A percentile compares a stretch with the other conserved stretches of the same genome.
Conservation (phyloP, 140 eudicot species). For the Erigeron philadelphicus region DNA sequence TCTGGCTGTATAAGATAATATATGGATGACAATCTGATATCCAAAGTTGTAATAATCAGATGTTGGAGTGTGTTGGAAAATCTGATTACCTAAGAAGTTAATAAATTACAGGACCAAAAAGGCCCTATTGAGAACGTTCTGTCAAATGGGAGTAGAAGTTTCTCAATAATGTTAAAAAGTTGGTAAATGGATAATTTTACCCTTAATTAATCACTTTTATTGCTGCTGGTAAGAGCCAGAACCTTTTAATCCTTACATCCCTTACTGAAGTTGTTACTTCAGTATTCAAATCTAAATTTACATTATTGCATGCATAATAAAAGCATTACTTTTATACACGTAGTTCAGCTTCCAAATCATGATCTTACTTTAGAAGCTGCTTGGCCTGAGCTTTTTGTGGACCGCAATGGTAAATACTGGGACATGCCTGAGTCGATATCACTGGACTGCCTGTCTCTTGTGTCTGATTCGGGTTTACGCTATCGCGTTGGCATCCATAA, state of each 20-base stretch:
- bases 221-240: too few relatives aligned
- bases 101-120: background rate
- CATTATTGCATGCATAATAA: conserved; percentile 10
- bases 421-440: conserved; percentile 77
- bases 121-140: too few relatives aligned
- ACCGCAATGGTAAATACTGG: conserved; percentile 72
- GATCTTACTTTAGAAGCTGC: conserved; percentile 86
- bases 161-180: too few relatives aligned
- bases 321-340: conserved; percentile 8
- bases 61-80: background rate
- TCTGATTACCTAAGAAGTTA: background rate
- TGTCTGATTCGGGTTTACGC: conserved; percentile 70
- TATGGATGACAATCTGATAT: too few relatives aligned
- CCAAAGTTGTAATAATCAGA: background rate
- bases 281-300: background rate
- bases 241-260: too few relatives aligned
- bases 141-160: too few relatives aligned
- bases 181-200: too few relatives aligned
- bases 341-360: conserved; percentile 68
- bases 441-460: conserved; percentile 58
- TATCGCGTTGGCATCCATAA: conserved; percentile 78
- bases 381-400: conserved; percentile 87
- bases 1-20: too few relatives aligned
- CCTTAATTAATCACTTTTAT: too few relatives aligned
- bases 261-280: too few relatives aligned